A percentile compares a stretch with the other conserved stretches of the same genome.
phyloP scores from a whole-genome alignment of 2,329 filamentous ascomycete species.

The Thermothelomyces thermophilus region DNA sequence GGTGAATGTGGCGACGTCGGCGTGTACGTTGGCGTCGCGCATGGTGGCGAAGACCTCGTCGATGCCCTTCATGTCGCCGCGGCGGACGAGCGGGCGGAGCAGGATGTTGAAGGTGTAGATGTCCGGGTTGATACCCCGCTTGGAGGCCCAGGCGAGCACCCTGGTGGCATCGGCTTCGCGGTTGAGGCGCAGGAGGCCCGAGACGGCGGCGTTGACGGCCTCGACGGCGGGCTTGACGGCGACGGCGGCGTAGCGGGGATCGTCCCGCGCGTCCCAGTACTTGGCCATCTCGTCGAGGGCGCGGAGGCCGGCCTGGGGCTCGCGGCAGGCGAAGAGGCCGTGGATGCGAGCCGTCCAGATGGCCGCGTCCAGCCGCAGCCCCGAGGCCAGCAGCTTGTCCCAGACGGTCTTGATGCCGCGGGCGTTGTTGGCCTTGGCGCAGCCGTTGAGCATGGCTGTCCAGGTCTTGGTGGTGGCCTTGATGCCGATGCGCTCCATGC shows the following conservation, averaged over 20 bases:
- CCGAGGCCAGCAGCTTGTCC: conserved; percentile 52
- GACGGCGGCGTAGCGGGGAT: conserved; percentile 25
- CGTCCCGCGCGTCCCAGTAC: conserved; percentile 45
- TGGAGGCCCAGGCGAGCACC: conserved; percentile 54
- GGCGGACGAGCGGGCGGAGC: conserved; percentile 52
- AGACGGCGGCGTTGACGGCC: conserved; percentile 63
- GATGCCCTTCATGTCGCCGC: conserved; percentile 42
- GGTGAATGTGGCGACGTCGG: conserved; percentile 66
- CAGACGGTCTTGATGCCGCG: conserved; percentile 61
- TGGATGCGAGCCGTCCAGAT: conserved; percentile 68
- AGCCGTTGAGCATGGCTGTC: conserved; percentile 67
- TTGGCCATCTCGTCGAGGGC: conserved; percentile 61
- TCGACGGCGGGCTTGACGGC: conserved; percentile 55
- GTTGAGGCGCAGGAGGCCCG: conserved; percentile 49
- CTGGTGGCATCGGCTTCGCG: conserved; percentile 44
- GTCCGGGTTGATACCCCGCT: conserved; percentile 49
- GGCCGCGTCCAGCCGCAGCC: conserved; percentile 53
- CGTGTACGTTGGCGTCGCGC: conserved; percentile 46
- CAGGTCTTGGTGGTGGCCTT: conserved; percentile 59
- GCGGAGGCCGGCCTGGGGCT: conserved; percentile 49
- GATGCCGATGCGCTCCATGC: conserved; percentile 43
- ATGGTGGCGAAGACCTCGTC: conserved; percentile 52
- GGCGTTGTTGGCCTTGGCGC: conserved; percentile 51
- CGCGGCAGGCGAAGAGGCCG: conserved; percentile 53
- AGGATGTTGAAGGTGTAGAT: conserved; percentile 62